These are phyloP conservation scores for Trichomonas vaginalis DNA, from an alignment of 208 protist species.

Conservation along the genomic window DNA sequence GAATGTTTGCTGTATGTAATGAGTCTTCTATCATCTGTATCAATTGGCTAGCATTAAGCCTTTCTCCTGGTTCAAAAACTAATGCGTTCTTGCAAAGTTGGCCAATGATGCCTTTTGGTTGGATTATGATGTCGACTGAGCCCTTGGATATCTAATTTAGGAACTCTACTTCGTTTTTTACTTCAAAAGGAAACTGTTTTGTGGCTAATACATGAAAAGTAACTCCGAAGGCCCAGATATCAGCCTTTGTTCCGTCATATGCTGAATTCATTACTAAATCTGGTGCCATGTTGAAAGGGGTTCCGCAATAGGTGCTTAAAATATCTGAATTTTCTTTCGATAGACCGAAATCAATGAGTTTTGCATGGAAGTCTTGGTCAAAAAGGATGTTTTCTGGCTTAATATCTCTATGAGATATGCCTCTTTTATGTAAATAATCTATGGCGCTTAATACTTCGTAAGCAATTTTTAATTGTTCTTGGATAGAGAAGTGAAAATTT, in stretches of 20 bases:
- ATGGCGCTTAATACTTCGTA: not conserved
- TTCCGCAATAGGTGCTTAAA: not conserved
- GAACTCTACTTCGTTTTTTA: not conserved
- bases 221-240: not conserved
- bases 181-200: not conserved
- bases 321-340: not conserved
- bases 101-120: too few species aligned
- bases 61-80: too few species aligned
- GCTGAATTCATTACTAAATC: not conserved
- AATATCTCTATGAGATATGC: not conserved
- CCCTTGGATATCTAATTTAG: not conserved
- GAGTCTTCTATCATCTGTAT: too few species aligned
- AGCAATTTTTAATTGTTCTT: not conserved
- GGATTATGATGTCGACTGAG: too few species aligned
- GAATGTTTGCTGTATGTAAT: too few species aligned
- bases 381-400: too few species aligned
- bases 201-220: not conserved
- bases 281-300: too few species aligned
- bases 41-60: too few species aligned
- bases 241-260: not conserved
- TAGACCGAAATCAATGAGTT: not conserved
- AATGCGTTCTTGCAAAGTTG: too few species aligned
- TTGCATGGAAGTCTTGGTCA: not conserved
- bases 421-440: not conserved
- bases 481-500: not conserved